Evolutionary conservation across 441 rosid genomes (phyloP), one percentile per base, ranked within the genome.

Genomic region (Erodium trifolium): DNA sequence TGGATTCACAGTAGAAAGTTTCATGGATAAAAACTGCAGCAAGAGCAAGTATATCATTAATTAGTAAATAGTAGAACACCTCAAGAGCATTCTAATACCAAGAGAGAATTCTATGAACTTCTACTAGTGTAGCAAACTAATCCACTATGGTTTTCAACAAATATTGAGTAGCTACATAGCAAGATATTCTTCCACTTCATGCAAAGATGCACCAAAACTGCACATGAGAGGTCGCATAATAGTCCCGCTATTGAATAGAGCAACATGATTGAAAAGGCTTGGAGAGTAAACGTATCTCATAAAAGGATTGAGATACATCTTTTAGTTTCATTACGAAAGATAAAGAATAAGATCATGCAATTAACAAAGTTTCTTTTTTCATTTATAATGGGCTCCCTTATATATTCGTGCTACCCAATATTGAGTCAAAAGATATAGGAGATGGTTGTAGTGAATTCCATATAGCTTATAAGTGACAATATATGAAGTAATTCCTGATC

Each of bases 1-100:
- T 7, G 97, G 99, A 78, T 88, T 88, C 68, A 93, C 95, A 16
- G 99, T 88, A 29, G 97, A 84, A 23, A 93, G 99, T 84, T 91
- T 93, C 99, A 93, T 93, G 2, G 97, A 93, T 73, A 93, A 77
- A 75, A 93, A 91, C 99, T 93, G 86, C 79, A 78, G 63, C 45
- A 67, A 45, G n/a, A 74, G 65, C 63, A 68, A 16, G 37, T 18
- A 70, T 66, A 67, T 69, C 70, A 55, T 51, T 31, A 70, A 55
- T 51, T 31, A 70, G 37, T 60, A 45, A 31, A 41, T 67, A 16
- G 51, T 27, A 47, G 45, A 37, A 51, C 67, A 55, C 13, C 45
- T 19, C 57, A 70, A 3, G 70, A 67, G 27, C 35, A 34, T 4
- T 62, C n/a, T 35, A 8, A 18, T 41, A 14, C 65, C 14, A 45